Evolutionary conservation across 768 basidiomycete genomes (phyloP).

Genomic region (Rhodotorula toruloides): DNA sequence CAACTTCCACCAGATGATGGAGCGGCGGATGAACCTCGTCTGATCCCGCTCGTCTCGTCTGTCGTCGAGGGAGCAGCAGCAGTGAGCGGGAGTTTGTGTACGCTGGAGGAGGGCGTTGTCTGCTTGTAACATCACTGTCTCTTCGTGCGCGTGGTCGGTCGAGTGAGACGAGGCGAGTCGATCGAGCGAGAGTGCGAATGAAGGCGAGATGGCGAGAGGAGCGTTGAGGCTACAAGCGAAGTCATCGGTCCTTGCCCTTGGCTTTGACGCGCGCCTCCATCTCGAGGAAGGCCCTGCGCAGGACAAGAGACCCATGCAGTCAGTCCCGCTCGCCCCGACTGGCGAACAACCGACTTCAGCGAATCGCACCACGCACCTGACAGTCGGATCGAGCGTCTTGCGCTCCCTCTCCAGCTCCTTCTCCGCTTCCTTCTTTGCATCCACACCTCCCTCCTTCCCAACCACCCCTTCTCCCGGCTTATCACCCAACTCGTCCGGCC

Average conservation of each 20-base stretch:
- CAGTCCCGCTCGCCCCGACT: background rate
- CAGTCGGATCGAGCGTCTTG: conserved; percentile 9
- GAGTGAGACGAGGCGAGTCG: too few species aligned
- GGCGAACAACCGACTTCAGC: background rate
- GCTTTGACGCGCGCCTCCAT: conserved; percentile 32
- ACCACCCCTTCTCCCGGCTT: background rate
- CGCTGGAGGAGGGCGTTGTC: background rate
- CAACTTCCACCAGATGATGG: conserved; percentile 64
- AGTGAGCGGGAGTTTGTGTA: background rate
- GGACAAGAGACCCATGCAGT: background rate
- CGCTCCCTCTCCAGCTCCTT: conserved; percentile 5
- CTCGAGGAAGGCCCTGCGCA: conserved; percentile 27
- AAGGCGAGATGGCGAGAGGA: too few species aligned
- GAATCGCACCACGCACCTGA: conserved; percentile 1
- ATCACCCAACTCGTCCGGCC: background rate
- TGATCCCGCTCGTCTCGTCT: background rate
- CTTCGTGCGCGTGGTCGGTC: too few species aligned
- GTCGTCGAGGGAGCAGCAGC: background rate
- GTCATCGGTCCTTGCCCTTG: too few species aligned
- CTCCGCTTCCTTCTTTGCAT: conserved; percentile 1
- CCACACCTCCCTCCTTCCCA: background rate
- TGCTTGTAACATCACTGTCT: too few species aligned
- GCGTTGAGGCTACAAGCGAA: too few species aligned
- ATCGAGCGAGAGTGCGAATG: too few species aligned
- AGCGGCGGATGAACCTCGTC: conserved; percentile 52